A percentile compares a stretch with the other conserved stretches of the same genome.
Conservation (phyloP, 2,329 filamentous ascomycete genomes). For the Hypoxylon sp. region DNA sequence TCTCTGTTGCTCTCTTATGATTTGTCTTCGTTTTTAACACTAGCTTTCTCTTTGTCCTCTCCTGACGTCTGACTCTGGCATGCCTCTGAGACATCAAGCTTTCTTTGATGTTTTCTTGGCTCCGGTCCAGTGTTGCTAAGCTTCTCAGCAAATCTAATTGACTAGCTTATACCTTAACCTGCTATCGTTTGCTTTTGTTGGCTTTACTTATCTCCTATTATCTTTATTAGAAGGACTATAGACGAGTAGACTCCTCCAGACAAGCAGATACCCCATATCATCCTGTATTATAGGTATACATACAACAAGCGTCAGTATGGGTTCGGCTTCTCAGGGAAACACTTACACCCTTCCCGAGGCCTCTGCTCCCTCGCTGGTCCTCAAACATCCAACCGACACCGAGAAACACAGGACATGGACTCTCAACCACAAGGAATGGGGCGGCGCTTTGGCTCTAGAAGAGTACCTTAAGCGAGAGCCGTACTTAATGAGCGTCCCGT, state of each 20-base stretch:
- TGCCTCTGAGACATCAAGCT: slow-evolving; percentile 18
- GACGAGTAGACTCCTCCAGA: neutral
- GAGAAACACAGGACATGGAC: slow-evolving; percentile 71
- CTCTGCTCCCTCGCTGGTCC: slow-evolving; percentile 58
- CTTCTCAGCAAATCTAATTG: slow-evolving; percentile 10
- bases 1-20: slow-evolving; percentile 8
- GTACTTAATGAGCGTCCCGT: slow-evolving; percentile 69
- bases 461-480: slow-evolving; percentile 73
- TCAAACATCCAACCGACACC: slow-evolving; percentile 69
- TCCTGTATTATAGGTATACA: neutral
- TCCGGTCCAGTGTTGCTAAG: slow-evolving; percentile 32
- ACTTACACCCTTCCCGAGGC: slow-evolving; percentile 54
- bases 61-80: slow-evolving; percentile 13
- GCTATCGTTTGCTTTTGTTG: neutral
- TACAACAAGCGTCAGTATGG: slow-evolving; percentile 51
- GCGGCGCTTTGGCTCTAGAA: slow-evolving; percentile 66
- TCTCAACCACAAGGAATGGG: slow-evolving; percentile 71
- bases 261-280: neutral
- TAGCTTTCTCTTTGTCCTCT: slow-evolving; percentile 20
- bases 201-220: neutral
- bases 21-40: neutral
- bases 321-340: slow-evolving; percentile 46
- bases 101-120: slow-evolving; percentile 18
- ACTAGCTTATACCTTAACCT: slow-evolving; percentile 1
- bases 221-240: slow-evolving; percentile 4